Conservation (phyloP, 139 green algal species). For the Chlamydomonas urium region DNA sequence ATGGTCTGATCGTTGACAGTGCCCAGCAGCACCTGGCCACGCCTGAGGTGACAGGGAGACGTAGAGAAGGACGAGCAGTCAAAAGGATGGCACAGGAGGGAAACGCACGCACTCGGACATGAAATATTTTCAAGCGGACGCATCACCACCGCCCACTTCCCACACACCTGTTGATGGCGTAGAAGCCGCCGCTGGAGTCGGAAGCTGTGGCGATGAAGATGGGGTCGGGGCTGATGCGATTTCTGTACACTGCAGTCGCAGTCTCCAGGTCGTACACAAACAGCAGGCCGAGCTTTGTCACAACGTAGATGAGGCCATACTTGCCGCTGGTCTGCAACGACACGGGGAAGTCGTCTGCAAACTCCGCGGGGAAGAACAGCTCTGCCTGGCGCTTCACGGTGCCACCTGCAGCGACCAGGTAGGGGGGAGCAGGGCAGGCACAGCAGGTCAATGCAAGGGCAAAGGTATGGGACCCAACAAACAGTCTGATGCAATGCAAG, state of each 20-base stretch:
- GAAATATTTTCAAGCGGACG: too few relatives aligned
- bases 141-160: too few relatives aligned
- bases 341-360: conserved; percentile 98
- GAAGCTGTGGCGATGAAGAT: conserved; percentile 89
- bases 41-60: conserved; percentile 43
- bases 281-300: conserved; percentile 97
- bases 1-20: conserved; percentile 91
- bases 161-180: conserved; percentile 87
- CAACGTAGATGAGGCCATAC: conserved; percentile 75
- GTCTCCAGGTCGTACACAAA: conserved; percentile 99
- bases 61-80: too few relatives aligned
- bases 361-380: conserved; percentile 98
- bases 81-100: too few relatives aligned
- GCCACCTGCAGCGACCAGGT: too few relatives aligned
- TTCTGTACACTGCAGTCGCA: conserved; percentile 94
- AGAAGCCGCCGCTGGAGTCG: conserved; percentile 78
- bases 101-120: too few relatives aligned
- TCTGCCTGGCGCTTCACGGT: conserved; percentile 76
- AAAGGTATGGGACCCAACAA: too few relatives aligned
- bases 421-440: too few relatives aligned
- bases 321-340: conserved; percentile 76
- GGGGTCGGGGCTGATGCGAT: conserved; percentile 91
- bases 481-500: too few relatives aligned
- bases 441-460: too few relatives aligned
- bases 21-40: conserved; percentile 85